Evolutionary conservation across 2,329 filamentous ascomycete genomes (phyloP).

Genomic region (Aspergillus sp.): DNA sequence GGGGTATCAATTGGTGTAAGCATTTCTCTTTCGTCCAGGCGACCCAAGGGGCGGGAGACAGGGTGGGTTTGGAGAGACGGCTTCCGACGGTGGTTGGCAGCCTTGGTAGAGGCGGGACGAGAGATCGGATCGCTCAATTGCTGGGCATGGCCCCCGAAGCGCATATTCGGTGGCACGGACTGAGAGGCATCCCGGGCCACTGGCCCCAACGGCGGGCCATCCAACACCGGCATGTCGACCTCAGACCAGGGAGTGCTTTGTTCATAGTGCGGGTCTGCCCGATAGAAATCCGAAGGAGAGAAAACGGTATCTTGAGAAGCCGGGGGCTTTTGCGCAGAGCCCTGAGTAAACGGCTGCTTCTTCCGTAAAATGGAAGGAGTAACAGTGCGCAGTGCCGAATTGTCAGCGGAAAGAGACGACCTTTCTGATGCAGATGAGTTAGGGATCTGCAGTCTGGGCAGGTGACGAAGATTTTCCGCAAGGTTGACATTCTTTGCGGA

Average conservation of each 20-base stretch:
- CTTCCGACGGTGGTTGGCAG: no score
- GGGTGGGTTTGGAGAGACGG: no score
- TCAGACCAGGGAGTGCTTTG: constrained; percentile 85
- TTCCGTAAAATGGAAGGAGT: constrained; percentile 17
- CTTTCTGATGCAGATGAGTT: constrained; percentile 16
- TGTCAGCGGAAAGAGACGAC: constrained; percentile 53
- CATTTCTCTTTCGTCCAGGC: constrained; percentile 14
- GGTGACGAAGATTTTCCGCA: constrained; percentile 41
- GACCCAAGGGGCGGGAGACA: constrained; percentile 27
- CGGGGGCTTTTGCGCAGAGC: constrained; percentile 13
- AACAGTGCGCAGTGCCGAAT: constrained; percentile 38
- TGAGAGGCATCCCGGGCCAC: constrained; percentile 73
- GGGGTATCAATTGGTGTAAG: constrained; percentile 25
- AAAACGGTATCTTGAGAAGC: constrained; percentile 11
- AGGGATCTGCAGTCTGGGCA: no score
- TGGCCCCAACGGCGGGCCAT: constrained; percentile 60
- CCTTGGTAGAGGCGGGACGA: constrained; percentile 40
- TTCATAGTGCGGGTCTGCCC: constrained; percentile 37
- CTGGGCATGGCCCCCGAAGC: constrained; percentile 49
- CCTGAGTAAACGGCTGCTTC: constrained; percentile 8
- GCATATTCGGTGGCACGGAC: constrained; percentile 91
- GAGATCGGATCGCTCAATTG: constrained; percentile 35
- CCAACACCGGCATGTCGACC: constrained; percentile 76
- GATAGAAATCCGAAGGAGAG: constrained; percentile 17
- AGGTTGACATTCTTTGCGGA: no score